phyloP scores from a whole-genome alignment of 2,329 filamentous ascomycete species.

The Sarocladium strictum region DNA sequence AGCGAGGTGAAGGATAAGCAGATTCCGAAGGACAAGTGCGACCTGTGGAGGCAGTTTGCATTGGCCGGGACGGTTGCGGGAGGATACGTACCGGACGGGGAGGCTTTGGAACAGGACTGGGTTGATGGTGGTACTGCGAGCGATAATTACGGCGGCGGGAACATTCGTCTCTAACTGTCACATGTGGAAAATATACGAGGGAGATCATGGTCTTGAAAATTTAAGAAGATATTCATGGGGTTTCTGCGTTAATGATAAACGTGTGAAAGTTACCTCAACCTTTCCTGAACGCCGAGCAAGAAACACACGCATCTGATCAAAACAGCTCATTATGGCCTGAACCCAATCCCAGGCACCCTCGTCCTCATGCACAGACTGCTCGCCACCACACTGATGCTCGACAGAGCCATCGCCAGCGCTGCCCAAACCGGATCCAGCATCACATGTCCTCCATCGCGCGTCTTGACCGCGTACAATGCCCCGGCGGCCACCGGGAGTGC shows the following conservation, averaged over 20 bases:
- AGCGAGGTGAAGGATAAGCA: background rate
- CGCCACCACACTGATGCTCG: conserved; percentile 80
- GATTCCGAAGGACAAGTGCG: background rate
- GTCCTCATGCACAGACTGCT: conserved; percentile 70
- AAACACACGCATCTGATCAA: no score
- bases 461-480: conserved; percentile 57
- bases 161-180: no score
- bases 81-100: background rate
- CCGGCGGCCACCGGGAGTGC: conserved; percentile 79
- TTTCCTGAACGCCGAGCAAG: no score
- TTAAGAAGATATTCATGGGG: no score
- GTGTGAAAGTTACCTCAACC: no score
- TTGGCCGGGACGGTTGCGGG: background rate
- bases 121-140: background rate
- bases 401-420: conserved; percentile 84
- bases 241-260: no score
- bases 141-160: background rate
- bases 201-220: no score
- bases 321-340: conserved; percentile 26
- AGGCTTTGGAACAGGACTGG: background rate
- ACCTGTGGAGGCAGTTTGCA: background rate
- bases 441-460: conserved; percentile 46
- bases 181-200: no score
- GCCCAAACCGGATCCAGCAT: conserved; percentile 78
- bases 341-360: conserved; percentile 36